Conservation (phyloP, 1,284 basidiomycete species). For the Sphaerobolus stellatus region DNA sequence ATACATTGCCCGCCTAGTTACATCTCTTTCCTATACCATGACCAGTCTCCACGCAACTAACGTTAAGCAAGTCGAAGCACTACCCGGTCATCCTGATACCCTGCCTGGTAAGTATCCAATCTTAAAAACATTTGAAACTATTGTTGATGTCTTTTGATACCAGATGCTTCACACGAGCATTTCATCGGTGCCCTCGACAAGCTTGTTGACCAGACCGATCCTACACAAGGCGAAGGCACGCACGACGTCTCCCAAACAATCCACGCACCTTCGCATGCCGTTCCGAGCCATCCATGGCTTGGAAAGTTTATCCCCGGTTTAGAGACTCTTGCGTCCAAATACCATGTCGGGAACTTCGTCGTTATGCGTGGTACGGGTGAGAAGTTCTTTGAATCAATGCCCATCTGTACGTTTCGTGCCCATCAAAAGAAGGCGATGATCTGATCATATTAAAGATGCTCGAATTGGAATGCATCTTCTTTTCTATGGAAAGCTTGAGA, state of each 20-base stretch:
- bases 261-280: constrained; percentile 7
- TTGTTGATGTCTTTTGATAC: not conserved
- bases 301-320: constrained; percentile 51
- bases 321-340: constrained; percentile 48
- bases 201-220: constrained; percentile 5
- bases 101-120: constrained; percentile 21
- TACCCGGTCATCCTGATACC: constrained; percentile 27
- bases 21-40: too few species aligned
- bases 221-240: not conserved
- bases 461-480: constrained; percentile 74
- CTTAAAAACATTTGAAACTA: not conserved
- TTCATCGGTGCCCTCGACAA: constrained; percentile 2
- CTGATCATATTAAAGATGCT: constrained; percentile 22
- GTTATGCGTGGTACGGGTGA: constrained; percentile 55
- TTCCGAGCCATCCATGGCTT: constrained; percentile 16
- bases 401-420: constrained; percentile 56
- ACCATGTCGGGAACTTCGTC: constrained; percentile 69
- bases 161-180: constrained; percentile 4
- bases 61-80: constrained; percentile 21
- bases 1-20: too few species aligned
- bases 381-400: constrained; percentile 79
- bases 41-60: not conserved
- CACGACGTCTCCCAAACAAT: constrained; percentile 13
- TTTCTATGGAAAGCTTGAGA: constrained; percentile 60
- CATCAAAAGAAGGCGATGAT: constrained; percentile 7